Percentiles rank a stretch among this genome's conserved stretches.
These are phyloP conservation scores for Scolecobasidium constrictum DNA, from an alignment of 2,329 filamentous ascomycete genomes.

Conservation along the genomic window DNA sequence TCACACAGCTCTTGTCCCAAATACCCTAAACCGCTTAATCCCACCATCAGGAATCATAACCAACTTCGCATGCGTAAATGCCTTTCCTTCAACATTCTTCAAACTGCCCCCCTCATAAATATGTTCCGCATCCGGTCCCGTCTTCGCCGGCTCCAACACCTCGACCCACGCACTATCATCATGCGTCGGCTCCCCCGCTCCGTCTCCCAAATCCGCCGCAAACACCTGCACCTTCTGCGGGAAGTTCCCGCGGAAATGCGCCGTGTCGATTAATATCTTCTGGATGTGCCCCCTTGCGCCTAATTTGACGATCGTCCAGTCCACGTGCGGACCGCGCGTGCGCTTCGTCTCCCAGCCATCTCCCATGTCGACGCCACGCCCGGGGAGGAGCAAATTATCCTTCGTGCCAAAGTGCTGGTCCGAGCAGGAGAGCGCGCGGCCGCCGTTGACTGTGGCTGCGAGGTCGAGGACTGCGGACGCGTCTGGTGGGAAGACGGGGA, in stretches of 20 bases:
- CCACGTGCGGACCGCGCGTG: slow-evolving; percentile 61
- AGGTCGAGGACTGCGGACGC: slow-evolving; percentile 59
- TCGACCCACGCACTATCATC: slow-evolving; percentile 54
- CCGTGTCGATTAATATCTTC: slow-evolving; percentile 65
- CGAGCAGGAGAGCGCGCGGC: slow-evolving; percentile 62
- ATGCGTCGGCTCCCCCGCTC: slow-evolving; percentile 42
- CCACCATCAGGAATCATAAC: slow-evolving; percentile 90
- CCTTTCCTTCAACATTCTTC: slow-evolving; percentile 41
- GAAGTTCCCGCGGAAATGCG: slow-evolving; percentile 75
- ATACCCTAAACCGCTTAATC: slow-evolving; percentile 74
- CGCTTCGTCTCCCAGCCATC: slow-evolving; percentile 81
- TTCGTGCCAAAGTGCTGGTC: slow-evolving; percentile 80
- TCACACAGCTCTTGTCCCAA: slow-evolving; percentile 44
- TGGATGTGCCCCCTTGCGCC: slow-evolving; percentile 55
- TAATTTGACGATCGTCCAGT: slow-evolving; percentile 71
- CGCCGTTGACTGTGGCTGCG: slow-evolving; percentile 68
- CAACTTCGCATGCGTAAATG: slow-evolving; percentile 76
- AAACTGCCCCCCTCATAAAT: slow-evolving; percentile 39
- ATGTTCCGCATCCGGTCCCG: slow-evolving; percentile 63
- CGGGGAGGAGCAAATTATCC: slow-evolving; percentile 69
- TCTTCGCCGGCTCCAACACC: slow-evolving; percentile 55
- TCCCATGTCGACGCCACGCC: slow-evolving; percentile 73
- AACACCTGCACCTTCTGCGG: slow-evolving; percentile 63
- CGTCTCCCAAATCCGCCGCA: slow-evolving; percentile 45
- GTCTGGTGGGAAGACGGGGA: slow-evolving; percentile 64